Evolutionary conservation across 75 land plant species (phyloP).

Genomic region (Azolla pinnata): DNA sequence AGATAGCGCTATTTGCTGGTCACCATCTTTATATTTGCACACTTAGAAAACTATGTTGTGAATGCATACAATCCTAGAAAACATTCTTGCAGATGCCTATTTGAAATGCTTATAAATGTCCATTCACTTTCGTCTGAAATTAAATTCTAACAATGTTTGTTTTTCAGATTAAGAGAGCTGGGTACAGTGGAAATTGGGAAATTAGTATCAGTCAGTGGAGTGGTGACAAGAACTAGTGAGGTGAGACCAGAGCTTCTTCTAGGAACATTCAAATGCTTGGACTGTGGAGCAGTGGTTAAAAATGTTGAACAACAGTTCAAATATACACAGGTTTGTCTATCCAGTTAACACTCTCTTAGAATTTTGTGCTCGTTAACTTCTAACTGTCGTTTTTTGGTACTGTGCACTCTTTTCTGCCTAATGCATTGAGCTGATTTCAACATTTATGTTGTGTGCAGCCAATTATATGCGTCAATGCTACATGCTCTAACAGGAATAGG

Average conservation of each 20-base stretch:
- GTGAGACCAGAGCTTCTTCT: constrained; percentile 90
- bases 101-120: too few species aligned
- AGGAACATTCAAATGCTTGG: constrained; percentile 90
- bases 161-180: constrained; percentile 68
- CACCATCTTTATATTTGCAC: too few species aligned
- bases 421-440: too few species aligned
- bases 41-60: too few species aligned
- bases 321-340: constrained; percentile 75
- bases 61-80: too few species aligned
- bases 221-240: constrained; percentile 95
- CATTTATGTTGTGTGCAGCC: constrained; percentile 43
- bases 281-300: constrained; percentile 66
- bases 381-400: too few species aligned
- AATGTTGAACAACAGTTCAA: constrained; percentile 95
- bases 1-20: too few species aligned
- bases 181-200: constrained; percentile 75
- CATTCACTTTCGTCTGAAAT: too few species aligned
- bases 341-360: too few species aligned
- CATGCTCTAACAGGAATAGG: constrained; percentile 58
- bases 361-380: too few species aligned
- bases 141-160: neutral
- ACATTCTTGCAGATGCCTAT: too few species aligned
- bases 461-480: constrained; percentile 70
- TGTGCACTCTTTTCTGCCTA: too few species aligned
- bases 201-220: constrained; percentile 82